Conservation (phyloP, 768 basidiomycete genomes). For the Psilocybe azurescens region DNA sequence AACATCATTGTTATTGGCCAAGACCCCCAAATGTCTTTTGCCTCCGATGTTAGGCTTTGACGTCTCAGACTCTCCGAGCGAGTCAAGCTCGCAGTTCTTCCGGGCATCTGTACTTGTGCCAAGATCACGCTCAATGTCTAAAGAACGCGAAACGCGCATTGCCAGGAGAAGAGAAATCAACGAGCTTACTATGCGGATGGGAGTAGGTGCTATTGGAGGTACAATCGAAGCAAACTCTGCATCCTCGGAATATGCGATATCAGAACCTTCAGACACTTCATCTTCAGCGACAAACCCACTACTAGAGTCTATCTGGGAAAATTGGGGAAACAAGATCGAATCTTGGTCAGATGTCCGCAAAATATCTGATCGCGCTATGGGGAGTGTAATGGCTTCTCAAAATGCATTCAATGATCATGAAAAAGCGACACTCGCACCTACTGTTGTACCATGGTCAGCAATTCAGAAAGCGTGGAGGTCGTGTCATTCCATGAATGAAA, state of each 20-base stretch:
- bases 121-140: conserved; percentile 50
- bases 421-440: conserved; percentile 57
- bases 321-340: conserved; percentile 76
- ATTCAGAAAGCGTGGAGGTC: conserved; percentile 71
- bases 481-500: conserved; percentile 51
- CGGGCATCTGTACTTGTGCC: conserved; percentile 77
- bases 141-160: conserved; percentile 64
- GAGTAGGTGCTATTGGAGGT: conserved; percentile 77
- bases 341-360: conserved; percentile 72
- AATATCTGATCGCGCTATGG: conserved; percentile 80
- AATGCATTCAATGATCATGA: conserved; percentile 26
- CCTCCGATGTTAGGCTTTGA: conserved; percentile 36
- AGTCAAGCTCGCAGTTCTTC: conserved; percentile 52
- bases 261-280: neutral
- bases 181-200: conserved; percentile 85
- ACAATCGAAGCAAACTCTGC: conserved; percentile 49
- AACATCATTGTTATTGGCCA: conserved; percentile 56
- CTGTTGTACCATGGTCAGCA: conserved; percentile 68
- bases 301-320: conserved; percentile 50
- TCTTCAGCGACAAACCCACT: conserved; percentile 5
- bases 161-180: conserved; percentile 76
- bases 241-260: conserved; percentile 19
- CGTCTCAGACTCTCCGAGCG: conserved; percentile 25
- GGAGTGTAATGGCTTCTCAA: conserved; percentile 55
- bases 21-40: conserved; percentile 35